Evolutionary conservation across 2,329 filamentous ascomycete genomes (phyloP).

Genomic region (Mycogone perniciosa): DNA sequence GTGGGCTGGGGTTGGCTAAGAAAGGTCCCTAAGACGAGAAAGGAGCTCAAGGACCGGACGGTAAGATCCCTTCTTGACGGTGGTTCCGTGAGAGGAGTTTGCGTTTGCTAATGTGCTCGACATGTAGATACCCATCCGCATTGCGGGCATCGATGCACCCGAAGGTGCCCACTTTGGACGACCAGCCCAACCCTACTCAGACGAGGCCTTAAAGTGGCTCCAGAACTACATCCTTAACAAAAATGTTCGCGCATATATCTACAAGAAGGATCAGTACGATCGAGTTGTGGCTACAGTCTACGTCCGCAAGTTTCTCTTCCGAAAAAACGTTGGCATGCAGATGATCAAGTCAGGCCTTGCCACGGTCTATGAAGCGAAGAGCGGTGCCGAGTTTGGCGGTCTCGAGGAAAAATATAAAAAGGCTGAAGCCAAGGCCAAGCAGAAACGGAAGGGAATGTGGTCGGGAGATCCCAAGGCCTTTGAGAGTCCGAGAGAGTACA

Average conservation of each 20-base stretch:
- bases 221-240: conserved; percentile 62
- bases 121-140: conserved; percentile 70
- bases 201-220: conserved; percentile 80
- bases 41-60: conserved; percentile 68
- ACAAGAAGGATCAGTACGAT: conserved; percentile 85
- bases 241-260: conserved; percentile 75
- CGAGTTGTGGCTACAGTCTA: conserved; percentile 82
- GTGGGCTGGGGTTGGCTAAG: conserved; percentile 92
- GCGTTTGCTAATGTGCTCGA: conserved; percentile 14
- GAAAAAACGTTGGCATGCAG: conserved; percentile 77
- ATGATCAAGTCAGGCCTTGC: conserved; percentile 83
- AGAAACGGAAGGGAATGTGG: conserved; percentile 69
- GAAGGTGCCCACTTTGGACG: conserved; percentile 89
- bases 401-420: conserved; percentile 57
- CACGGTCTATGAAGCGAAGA: conserved; percentile 90
- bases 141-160: conserved; percentile 90
- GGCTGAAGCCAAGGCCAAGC: conserved; percentile 61
- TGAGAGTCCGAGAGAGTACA: conserved; percentile 86
- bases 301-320: conserved; percentile 61
- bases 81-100: not conserved
- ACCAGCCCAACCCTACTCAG: conserved; percentile 74
- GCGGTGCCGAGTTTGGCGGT: conserved; percentile 80
- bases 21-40: conserved; percentile 61
- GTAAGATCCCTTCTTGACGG: conserved; percentile 40
- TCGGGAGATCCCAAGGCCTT: conserved; percentile 52